Base-by-base conservation (phyloP, 345 rosid genomes). In the Cardamine chenopodiifolia region DNA sequence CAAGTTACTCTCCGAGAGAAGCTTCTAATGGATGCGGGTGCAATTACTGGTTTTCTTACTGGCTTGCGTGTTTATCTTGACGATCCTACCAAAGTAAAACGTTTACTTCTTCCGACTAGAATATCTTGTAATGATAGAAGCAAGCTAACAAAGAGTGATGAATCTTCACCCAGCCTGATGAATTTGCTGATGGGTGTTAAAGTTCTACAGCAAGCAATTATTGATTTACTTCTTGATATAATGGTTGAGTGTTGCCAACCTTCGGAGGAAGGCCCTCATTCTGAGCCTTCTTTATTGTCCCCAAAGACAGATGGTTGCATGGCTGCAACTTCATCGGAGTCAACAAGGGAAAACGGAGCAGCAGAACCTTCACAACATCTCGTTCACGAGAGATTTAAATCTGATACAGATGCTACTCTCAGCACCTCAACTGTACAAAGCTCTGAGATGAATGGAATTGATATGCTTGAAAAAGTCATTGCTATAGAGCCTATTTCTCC, bases 161-260 rank as follows among this genome's bases (percentile, higher is more conserved):
- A 86, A 74, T 86, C 97, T 77, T 90, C 97, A 53, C 99, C 99
- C 34, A 95, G 99, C 83, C 85, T 95, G 84, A 95, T 95, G 90
- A 92, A 92, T 87, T 87, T 95, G 87, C 84, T 95, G 76, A 92
- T 95, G 97, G 95, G 99, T 64, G 99, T 90, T 66, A 95, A 92
- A 86, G 98, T 96, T 79, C 80, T 96, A 85, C 99, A 96, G 89
- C 96, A 96, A 84, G 98, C 99, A 59, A 92, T 96, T 73, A 88
- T 96, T 73, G 99, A 96, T 87, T 84, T 96, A 68, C 93, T 96
- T 66, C 77, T 92, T 79, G 98, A 96, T 86, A 96, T 89, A 73
- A 89, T 90, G 97, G 96, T 95, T 31, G 98, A 96, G 84, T 92
- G 99, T 78, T 96, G 99, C 89, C 93, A 90, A 71, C 93, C 97